Evolutionary conservation across 371 early-diverging fungal species (phyloP).

Genomic region (Cokeromyces recurvatus): DNA sequence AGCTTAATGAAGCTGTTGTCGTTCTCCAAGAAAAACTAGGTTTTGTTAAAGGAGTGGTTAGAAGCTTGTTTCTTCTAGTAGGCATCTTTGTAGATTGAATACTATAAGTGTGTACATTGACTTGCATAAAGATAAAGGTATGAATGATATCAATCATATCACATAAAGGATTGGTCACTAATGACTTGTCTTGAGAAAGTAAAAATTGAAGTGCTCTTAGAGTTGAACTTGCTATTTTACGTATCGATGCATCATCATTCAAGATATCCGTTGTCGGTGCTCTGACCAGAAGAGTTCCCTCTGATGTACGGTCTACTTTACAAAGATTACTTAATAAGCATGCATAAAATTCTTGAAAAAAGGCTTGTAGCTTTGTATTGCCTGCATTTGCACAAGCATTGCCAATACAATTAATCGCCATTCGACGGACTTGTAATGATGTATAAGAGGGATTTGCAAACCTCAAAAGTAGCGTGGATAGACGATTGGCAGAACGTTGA

Average conservation of each 20-base stretch:
- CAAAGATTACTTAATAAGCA: constrained; percentile 40
- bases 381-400: constrained; percentile 46
- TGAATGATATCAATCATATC: constrained; percentile 44
- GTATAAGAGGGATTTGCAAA: constrained; percentile 24
- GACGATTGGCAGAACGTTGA: constrained; percentile 22
- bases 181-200: constrained; percentile 34
- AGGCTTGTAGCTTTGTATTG: constrained; percentile 33
- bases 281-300: constrained; percentile 35
- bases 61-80: constrained; percentile 4
- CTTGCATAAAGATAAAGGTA: constrained; percentile 43
- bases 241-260: constrained; percentile 28
- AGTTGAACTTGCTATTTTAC: constrained; percentile 50
- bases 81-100: neutral
- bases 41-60: neutral
- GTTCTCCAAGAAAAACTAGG: constrained; percentile 19
- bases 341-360: constrained; percentile 38
- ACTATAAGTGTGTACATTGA: constrained; percentile 28
- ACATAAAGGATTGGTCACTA: constrained; percentile 39
- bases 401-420: constrained; percentile 64
- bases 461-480: constrained; percentile 23
- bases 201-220: constrained; percentile 47
- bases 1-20: neutral
- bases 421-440: constrained; percentile 47
- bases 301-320: constrained; percentile 19
- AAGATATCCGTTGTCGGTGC: constrained; percentile 25